Conservation (phyloP, 2,329 filamentous ascomycete species). For the Neurospora sp. region DNA sequence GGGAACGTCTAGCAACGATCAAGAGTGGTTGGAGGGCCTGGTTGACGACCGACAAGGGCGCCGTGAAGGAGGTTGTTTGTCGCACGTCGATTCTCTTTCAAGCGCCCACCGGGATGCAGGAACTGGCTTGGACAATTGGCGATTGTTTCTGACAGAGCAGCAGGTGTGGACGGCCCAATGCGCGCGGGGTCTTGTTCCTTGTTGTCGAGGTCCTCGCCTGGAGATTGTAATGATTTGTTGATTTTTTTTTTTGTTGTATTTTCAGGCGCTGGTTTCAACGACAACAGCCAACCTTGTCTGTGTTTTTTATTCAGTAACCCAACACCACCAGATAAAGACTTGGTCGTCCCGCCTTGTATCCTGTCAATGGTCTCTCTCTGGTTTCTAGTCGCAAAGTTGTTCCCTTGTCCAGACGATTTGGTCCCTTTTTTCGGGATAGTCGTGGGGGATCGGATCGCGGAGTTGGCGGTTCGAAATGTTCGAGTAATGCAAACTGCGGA, state of each 20-base stretch:
- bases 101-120: background rate
- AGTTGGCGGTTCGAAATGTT: background rate
- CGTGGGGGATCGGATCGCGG: background rate
- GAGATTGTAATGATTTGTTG: background rate
- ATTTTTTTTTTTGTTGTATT: background rate
- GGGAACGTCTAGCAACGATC: background rate
- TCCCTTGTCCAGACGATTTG: background rate
- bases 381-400: background rate
- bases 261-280: background rate
- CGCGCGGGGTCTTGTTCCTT: background rate
- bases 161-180: background rate
- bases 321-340: background rate
- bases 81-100: background rate
- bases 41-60: background rate
- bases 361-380: background rate
- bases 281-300: background rate
- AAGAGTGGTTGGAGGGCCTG: background rate
- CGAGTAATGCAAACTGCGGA: background rate
- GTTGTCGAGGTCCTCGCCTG: background rate
- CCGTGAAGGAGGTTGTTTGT: background rate
- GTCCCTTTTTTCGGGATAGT: background rate
- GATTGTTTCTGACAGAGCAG: background rate
- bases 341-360: background rate
- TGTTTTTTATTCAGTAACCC: background rate
- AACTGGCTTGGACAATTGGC: background rate